These are phyloP conservation scores for Apiospora arundinis DNA, from an alignment of 2,329 filamentous ascomycete genomes.

Conservation along the genomic window DNA sequence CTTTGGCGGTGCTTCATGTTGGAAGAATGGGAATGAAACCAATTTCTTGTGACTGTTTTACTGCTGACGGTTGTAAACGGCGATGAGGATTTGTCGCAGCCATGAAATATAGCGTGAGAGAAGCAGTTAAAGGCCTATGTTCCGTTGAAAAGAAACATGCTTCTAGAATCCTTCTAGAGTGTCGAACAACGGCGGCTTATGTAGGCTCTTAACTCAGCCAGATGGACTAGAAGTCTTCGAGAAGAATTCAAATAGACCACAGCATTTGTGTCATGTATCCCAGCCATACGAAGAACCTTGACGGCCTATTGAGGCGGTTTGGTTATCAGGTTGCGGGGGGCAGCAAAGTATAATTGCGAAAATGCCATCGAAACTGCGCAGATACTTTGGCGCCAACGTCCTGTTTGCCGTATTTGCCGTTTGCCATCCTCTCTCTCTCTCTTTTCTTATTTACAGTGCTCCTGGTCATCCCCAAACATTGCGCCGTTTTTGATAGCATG, in stretches of 20 bases:
- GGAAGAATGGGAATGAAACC: background rate
- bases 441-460: background rate
- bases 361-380: background rate
- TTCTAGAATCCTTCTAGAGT: constrained; percentile 3
- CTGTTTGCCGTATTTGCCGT: background rate
- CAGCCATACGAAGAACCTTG: background rate
- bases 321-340: background rate
- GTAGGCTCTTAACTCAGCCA: background rate
- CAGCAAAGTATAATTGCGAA: background rate
- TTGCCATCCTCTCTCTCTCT: background rate
- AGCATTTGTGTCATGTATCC: background rate
- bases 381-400: background rate
- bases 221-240: background rate
- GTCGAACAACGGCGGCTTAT: background rate
- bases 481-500: background rate
- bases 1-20: constrained; percentile 4
- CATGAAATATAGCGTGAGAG: background rate
- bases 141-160: background rate
- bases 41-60: background rate
- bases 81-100: background rate
- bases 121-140: background rate
- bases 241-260: background rate
- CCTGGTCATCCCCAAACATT: background rate
- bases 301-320: background rate
- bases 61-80: background rate